Percentiles rank a stretch among this genome's conserved stretches.
phyloP scores from a whole-genome alignment of 2,329 filamentous ascomycete species.

The Epichloe sp. region DNA sequence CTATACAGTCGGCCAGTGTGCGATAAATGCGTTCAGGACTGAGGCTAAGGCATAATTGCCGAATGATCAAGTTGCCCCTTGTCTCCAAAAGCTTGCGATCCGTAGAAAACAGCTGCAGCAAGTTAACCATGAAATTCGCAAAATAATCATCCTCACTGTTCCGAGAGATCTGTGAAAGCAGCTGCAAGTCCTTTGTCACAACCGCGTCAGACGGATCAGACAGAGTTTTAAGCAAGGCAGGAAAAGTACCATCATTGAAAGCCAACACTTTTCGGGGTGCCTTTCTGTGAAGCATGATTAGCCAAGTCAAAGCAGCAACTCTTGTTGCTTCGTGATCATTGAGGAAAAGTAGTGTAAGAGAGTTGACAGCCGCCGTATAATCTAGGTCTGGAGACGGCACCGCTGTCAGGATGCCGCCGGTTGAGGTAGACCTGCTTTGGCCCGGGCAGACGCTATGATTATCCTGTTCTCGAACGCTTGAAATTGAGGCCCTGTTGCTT shows the following conservation, averaged over 20 bases:
- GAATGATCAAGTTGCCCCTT: slow-evolving; percentile 88
- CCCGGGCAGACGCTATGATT: slow-evolving; percentile 37
- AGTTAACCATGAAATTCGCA: slow-evolving; percentile 93
- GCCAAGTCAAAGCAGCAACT: slow-evolving; percentile 85
- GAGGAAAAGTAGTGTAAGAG: slow-evolving; percentile 81
- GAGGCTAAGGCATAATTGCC: slow-evolving; percentile 83
- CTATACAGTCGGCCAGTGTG: slow-evolving; percentile 88
- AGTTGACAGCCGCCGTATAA: slow-evolving; percentile 88
- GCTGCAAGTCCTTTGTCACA: slow-evolving; percentile 83
- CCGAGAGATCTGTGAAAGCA: slow-evolving; percentile 89
- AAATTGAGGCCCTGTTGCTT: slow-evolving; percentile 38
- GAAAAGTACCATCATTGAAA: slow-evolving; percentile 95
- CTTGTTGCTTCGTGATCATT: slow-evolving; percentile 95
- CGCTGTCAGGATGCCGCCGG: slow-evolving; percentile 29
- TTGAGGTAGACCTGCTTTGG: slow-evolving; percentile 32
- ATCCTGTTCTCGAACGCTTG: slow-evolving; percentile 41
- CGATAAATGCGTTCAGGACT: slow-evolving; percentile 93
- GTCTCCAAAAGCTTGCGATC: slow-evolving; percentile 85
- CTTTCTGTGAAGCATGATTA: slow-evolving; percentile 95
- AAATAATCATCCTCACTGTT: slow-evolving; percentile 98
- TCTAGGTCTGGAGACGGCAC: slow-evolving; percentile 60
- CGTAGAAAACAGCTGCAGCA: slow-evolving; percentile 89
- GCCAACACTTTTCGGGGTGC: slow-evolving; percentile 85
- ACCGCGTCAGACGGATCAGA: slow-evolving; percentile 93
- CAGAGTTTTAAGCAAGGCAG: slow-evolving; percentile 85